Evolutionary conservation across 2,329 filamentous ascomycete genomes (phyloP), one percentile per base, ranked within the genome.

Genomic region (Dactylellina cionopaga): DNA sequence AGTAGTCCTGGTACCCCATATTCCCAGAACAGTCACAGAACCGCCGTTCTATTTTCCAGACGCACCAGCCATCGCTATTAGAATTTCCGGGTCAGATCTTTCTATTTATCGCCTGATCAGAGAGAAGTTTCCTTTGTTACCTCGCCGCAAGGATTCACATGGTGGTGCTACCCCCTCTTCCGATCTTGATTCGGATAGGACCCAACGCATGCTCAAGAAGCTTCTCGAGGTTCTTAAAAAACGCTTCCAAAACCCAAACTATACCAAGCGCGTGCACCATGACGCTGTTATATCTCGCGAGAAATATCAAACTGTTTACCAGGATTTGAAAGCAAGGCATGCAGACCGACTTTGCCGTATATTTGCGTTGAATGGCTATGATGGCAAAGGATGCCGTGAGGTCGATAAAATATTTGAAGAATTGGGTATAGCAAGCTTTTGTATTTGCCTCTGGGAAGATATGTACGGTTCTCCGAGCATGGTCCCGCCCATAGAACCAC

Each of bases 321-420:
- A 89, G 0, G 83, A 84, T 15, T 84, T 99, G 5, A 98, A 98
- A 81, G 83, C 86, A 58, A 90, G 86, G 76, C 92, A 98, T 79
- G 92, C 92, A 0, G 85, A 86, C 17, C 77, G 81, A 0, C 82
- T 99, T 2, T 74, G 69, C 19, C 62, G 49, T 4, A 55, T 66
- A 43, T 74, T 74, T 52, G 10, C 89, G 92, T 11, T 80, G 86
- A n/a, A 82, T 81, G 0, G 99, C 94, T 95, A 88, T 88, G 11
- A 95, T 98, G 81, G 85, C 86, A 55, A 98, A 93, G 0, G 92
- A 96, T 78, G 91, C 93, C 0, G 83, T 84, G 13, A 99, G 11
- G 58, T 66, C 3, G 69, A 98, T 80, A 93, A 98, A 78, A 92
- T 98, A 1, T 98, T 97, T 80, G 95, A 99, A 79, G 94, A 98